Conservation (phyloP, 345 rosid genomes). For the Salix suchowensis region DNA sequence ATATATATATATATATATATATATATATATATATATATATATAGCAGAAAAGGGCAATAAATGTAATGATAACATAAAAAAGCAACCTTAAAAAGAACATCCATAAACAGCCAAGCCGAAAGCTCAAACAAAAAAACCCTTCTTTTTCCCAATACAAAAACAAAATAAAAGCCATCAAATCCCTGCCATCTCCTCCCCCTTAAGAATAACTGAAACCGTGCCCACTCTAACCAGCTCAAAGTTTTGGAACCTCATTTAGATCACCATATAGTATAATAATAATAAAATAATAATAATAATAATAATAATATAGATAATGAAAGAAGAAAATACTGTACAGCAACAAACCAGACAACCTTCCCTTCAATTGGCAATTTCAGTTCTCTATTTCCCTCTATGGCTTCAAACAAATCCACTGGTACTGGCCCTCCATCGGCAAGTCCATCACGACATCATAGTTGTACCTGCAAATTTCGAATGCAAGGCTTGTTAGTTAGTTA, state of each 20-base stretch:
- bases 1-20: not conserved
- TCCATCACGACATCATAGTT: conserved; percentile 66
- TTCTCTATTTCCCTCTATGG: conserved; percentile 14
- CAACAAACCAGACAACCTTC: not conserved
- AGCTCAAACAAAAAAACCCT: conserved; percentile 24
- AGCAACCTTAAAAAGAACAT: not conserved
- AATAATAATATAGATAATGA: not conserved
- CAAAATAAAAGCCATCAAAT: conserved; percentile 16
- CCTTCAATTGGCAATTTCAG: not conserved
- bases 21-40: not conserved
- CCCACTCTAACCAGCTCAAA: not conserved
- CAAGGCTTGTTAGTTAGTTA: conserved; percentile 35
- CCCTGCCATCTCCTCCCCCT: not conserved
- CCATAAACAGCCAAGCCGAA: conserved; percentile 16
- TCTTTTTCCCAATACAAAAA: conserved; percentile 19
- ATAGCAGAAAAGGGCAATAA: not conserved
- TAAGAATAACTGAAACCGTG: not conserved
- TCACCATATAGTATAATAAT: not conserved
- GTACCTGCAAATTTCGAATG: conserved; percentile 48
- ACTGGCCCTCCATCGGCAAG: conserved; percentile 60
- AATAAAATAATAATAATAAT: no score
- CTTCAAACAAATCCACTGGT: conserved; percentile 56
- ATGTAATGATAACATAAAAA: not conserved
- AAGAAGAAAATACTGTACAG: conserved; percentile 13
- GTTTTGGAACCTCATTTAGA: not conserved